Base-by-base conservation (phyloP, 768 basidiomycete genomes). In the Mrakia blollopis region DNA sequence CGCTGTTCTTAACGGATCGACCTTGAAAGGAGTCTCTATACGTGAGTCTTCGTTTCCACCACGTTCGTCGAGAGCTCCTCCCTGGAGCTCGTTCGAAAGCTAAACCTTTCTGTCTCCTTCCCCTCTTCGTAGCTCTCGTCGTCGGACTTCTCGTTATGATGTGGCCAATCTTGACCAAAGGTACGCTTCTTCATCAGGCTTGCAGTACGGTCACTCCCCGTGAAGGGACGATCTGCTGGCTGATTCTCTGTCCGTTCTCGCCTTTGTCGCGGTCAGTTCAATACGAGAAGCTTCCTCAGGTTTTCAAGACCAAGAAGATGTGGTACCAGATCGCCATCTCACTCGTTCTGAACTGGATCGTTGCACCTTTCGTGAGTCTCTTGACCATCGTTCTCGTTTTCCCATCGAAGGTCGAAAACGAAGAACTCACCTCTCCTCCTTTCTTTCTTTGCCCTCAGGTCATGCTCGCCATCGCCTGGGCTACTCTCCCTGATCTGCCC, bases 381-480 rank as follows among this genome's bases (percentile, higher is more conserved):
- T 16, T 50, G n/a, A n/a, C n/a, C n/a, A n/a, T n/a, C n/a, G n/a
- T n/a, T 50, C 16, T 50, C 47, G 2, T 16, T 3, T 18, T 50
- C 14, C 14, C 39, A 11, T 11, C 13, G 44, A 50, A 50, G 5
- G 11, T 44, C 44, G 39, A 14, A n/a, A n/a, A 47, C 44, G 47
- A 50, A 50, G 47, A 14, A 50, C 47, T 62, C 32, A 63, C 30
- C 57, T 5, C 2, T 30, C 65, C n/a, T 52, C 10, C 39, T 37
- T n/a, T 3, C 18, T 30, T n/a, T 10, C 30, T 9, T 2, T 28
- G 41, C 16, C 25, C 21, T 41, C 47, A 82, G 81, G 76, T 92
- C 25, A 94, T 94, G 92, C 87, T 93, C n/a, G 92, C 86, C 3
- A 81, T 92, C 37, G 92, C 92, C 1, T 93, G 92, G 91, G 91